Base-by-base conservation (phyloP, 768 basidiomycete genomes). In the Mycena metata region DNA sequence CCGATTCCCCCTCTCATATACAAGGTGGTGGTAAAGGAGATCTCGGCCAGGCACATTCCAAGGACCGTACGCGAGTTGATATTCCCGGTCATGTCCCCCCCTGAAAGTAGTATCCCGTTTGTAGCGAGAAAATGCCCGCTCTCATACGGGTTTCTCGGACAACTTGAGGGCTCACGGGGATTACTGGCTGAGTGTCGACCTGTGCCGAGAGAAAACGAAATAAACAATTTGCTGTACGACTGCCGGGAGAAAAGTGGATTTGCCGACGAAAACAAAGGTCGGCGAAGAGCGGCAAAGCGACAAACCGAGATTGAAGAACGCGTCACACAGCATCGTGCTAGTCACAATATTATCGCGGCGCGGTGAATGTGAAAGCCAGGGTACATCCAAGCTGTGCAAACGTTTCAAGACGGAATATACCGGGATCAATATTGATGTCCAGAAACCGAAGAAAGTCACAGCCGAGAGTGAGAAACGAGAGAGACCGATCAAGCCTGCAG, bases 61-160 rank as follows among this genome's bases (percentile, higher is more conserved):
- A 10, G 41, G 21, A n/a, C 46, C 52, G 46, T 46, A n/a, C 17
- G 24, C 41, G 23, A 15, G 10, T 54, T 24, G 26, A 41, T 42
- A 36, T 58, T 23, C 19, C 45, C 39, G 46, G 55, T 12, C 24
- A 26, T 45, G 50, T 36, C 12, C 36, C n/a, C n/a, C n/a, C n/a
- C n/a, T n/a, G n/a, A 12, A 15, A 43, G n/a, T 23, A 50, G 49
- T 33, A n/a, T 6, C 47, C 19, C 16, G 19, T n/a, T 7, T 16
- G 17, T n/a, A n/a, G 16, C 35, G 46, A 3, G 15, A 36, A 26
- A 23, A 24, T 17, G 3, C 42, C 64, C 64, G 61, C 21, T 5
- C 7, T 51, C 47, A 49, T 46, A 33, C 65, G 65, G 65, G 65
- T 45, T 26, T 66, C 65, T 60, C 65, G 65, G 65, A 50, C 2